A percentile compares a stretch with the other conserved stretches of the same genome.
Conservation (phyloP, 768 basidiomycete species). For the Pulveroboletus sp. region DNA sequence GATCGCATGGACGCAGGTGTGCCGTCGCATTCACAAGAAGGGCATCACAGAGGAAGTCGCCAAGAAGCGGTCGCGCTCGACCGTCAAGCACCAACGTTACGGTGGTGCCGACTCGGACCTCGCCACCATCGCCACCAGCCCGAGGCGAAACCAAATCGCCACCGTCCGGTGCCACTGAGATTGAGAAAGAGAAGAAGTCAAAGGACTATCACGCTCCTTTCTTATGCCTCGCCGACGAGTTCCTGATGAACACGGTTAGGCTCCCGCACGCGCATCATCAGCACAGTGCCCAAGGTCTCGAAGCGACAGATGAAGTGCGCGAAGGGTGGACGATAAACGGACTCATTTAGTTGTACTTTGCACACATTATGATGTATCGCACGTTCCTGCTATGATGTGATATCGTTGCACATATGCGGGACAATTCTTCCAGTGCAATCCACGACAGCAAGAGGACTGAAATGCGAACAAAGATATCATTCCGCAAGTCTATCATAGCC, state of each 20-base stretch:
- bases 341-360: constrained; percentile 10
- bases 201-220: constrained; percentile 46
- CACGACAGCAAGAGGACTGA: not conserved
- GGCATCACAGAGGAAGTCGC: constrained; percentile 98
- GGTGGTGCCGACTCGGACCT: constrained; percentile 98
- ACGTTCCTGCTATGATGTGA: constrained; percentile 18
- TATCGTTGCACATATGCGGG: constrained; percentile 10
- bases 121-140: constrained; percentile 83
- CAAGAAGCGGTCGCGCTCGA: constrained; percentile 96
- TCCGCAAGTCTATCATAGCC: constrained; percentile 14
- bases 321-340: constrained; percentile 73
- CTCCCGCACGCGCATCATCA: constrained; percentile 46
- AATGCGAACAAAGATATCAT: not conserved
- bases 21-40: constrained; percentile 99
- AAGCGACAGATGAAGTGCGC: constrained; percentile 97
- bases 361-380: too few relatives aligned
- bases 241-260: constrained; percentile 35
- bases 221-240: not conserved
- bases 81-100: constrained; percentile 96
- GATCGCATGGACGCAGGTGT: constrained; percentile 94
- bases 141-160: constrained; percentile 88
- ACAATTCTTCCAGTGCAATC: not conserved
- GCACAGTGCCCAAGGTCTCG: constrained; percentile 78
- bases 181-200: constrained; percentile 93
- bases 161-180: constrained; percentile 85